Conservation (phyloP, 148 eudicot genomes). For the Spergularia marina region DNA sequence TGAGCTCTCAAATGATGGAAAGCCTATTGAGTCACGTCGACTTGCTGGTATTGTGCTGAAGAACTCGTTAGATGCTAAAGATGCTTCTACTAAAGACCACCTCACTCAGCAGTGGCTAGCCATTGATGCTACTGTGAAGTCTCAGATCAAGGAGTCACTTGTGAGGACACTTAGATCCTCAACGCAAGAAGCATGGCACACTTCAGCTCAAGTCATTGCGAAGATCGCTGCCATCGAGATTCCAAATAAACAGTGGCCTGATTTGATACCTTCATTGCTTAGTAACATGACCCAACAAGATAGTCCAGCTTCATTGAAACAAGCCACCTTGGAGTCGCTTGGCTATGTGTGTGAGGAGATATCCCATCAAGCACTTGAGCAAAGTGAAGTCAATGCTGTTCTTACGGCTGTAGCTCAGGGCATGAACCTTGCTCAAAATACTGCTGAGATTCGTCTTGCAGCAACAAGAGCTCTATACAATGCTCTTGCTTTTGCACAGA, state of each 20-base stretch:
- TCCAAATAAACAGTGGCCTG: slow-evolving; percentile 74
- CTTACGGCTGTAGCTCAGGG: slow-evolving; percentile 83
- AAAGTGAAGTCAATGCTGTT: slow-evolving; percentile 59
- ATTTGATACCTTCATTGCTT: slow-evolving; percentile 55
- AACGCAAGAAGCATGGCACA: slow-evolving; percentile 56
- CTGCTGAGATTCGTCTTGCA: slow-evolving; percentile 55
- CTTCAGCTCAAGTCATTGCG: slow-evolving; percentile 75
- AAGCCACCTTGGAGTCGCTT: slow-evolving; percentile 67
- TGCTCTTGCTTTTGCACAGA: slow-evolving; percentile 79
- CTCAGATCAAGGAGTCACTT: slow-evolving; percentile 60
- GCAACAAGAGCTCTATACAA: slow-evolving; percentile 69
- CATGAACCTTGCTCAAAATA: slow-evolving; percentile 55
- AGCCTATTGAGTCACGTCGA: slow-evolving; percentile 65
- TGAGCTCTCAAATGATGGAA: slow-evolving; percentile 63
- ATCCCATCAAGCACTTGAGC: slow-evolving; percentile 58
- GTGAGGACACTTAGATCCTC: slow-evolving; percentile 54
- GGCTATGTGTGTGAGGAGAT: slow-evolving; percentile 80
- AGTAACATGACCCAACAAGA: slow-evolving; percentile 56
- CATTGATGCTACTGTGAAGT: slow-evolving; percentile 44
- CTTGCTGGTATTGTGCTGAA: slow-evolving; percentile 76
- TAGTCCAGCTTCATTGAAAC: slow-evolving; percentile 49
- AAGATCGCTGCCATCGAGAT: slow-evolving; percentile 68
- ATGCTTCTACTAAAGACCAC: slow-evolving; percentile 47
- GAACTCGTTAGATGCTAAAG: slow-evolving; percentile 75
- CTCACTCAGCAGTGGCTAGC: slow-evolving; percentile 62